Conservation (phyloP, 2,329 filamentous ascomycete genomes). For the Aspergillus udagawae region DNA sequence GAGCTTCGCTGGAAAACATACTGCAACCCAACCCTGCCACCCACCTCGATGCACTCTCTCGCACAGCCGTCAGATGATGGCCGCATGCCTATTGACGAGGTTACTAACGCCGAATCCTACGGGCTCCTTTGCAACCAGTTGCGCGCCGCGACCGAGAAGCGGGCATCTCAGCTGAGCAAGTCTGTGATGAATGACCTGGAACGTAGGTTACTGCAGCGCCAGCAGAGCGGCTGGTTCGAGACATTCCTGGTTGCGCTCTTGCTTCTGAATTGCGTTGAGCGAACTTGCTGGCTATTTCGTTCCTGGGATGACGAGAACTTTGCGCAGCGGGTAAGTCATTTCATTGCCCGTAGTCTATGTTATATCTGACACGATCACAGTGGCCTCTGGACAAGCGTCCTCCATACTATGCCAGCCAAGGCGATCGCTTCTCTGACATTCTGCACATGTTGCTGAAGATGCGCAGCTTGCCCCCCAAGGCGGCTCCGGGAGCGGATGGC, state of each 20-base stretch:
- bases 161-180: constrained; percentile 50
- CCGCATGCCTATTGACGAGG: constrained; percentile 37
- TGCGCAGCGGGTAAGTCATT: constrained; percentile 28
- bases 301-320: constrained; percentile 47
- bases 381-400: constrained; percentile 56
- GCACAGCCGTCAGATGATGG: constrained; percentile 38
- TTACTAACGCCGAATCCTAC: constrained; percentile 43
- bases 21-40: constrained; percentile 42
- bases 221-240: constrained; percentile 54
- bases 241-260: constrained; percentile 59
- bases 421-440: constrained; percentile 55
- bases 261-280: constrained; percentile 56
- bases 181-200: constrained; percentile 58
- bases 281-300: constrained; percentile 56
- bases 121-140: constrained; percentile 52
- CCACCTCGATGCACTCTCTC: constrained; percentile 33
- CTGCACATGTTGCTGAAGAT: constrained; percentile 57
- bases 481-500: constrained; percentile 35
- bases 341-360: not conserved
- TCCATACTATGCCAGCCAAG: constrained; percentile 51
- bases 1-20: constrained; percentile 48
- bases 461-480: constrained; percentile 46
- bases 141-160: constrained; percentile 53
- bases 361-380: constrained; percentile 16
- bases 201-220: constrained; percentile 55